Evolutionary conservation across 1,284 basidiomycete genomes (phyloP).

Genomic region (Earliella scabrosa): DNA sequence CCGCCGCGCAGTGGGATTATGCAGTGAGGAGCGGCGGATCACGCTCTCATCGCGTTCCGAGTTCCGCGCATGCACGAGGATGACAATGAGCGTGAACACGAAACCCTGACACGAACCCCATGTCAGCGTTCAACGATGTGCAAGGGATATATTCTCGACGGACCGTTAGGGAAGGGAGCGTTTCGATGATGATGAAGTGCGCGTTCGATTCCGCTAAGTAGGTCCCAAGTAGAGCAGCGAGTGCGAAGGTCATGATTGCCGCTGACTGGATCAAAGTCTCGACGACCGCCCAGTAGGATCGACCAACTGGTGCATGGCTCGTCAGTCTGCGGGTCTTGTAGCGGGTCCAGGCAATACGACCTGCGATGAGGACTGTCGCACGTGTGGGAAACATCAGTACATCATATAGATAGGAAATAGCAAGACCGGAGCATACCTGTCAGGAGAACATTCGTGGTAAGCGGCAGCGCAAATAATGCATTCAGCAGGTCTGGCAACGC

Average conservation of each 20-base stretch:
- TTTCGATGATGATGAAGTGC: constrained; percentile 4
- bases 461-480: constrained; percentile 12
- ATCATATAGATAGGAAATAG: not conserved
- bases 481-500: constrained; percentile 7
- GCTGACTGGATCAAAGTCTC: constrained; percentile 14
- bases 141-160: not conserved
- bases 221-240: constrained; percentile 5
- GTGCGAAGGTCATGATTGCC: constrained; percentile 5
- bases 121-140: not conserved
- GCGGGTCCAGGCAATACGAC: constrained; percentile 15
- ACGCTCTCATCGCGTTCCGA: too few relatives aligned
- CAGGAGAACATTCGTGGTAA: constrained; percentile 14
- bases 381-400: not conserved
- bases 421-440: constrained; percentile 3
- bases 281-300: constrained; percentile 4
- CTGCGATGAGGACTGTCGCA: constrained; percentile 14
- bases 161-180: constrained; percentile 14
- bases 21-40: too few relatives aligned
- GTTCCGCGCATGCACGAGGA: not conserved
- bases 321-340: not conserved
- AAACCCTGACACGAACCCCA: not conserved
- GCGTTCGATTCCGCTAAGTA: constrained; percentile 5
- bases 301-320: not conserved
- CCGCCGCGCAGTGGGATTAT: too few relatives aligned
- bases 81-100: constrained; percentile 10